Evolutionary conservation across 2,329 filamentous ascomycete species (phyloP).

Genomic region (Coniochaeta sp.): DNA sequence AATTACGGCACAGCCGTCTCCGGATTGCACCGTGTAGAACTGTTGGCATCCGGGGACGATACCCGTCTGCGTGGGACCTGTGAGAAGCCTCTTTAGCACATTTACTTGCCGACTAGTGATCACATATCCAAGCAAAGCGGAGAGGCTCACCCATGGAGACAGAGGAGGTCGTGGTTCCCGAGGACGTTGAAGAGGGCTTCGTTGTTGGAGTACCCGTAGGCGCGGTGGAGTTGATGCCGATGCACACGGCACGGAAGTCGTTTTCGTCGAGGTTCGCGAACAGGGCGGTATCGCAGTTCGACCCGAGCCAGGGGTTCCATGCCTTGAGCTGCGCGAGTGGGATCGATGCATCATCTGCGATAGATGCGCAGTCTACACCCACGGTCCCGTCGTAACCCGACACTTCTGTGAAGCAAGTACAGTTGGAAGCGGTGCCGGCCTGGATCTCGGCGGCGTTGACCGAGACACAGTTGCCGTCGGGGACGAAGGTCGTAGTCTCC

Average conservation of each 20-base stretch:
- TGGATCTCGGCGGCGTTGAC: too few species aligned
- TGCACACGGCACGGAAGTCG: background rate
- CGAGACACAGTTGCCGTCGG: too few species aligned
- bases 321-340: background rate
- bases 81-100: too few species aligned
- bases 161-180: background rate
- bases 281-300: slow-evolving; percentile 3
- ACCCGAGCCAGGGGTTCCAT: slow-evolving; percentile 1
- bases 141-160: too few species aligned
- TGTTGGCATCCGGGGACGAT: slow-evolving; percentile 4
- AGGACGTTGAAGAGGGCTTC: background rate
- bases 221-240: background rate
- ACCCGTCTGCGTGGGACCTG: slow-evolving; percentile 6
- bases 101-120: too few species aligned
- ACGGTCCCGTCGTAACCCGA: too few species aligned
- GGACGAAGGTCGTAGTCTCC: too few species aligned
- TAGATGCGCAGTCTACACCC: too few species aligned
- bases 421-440: too few species aligned
- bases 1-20: background rate
- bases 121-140: too few species aligned
- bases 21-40: background rate
- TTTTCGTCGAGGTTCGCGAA: background rate
- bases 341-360: too few species aligned
- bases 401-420: too few species aligned
- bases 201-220: background rate